Conservation (phyloP, 768 basidiomycete species). For the Russula virescens region DNA sequence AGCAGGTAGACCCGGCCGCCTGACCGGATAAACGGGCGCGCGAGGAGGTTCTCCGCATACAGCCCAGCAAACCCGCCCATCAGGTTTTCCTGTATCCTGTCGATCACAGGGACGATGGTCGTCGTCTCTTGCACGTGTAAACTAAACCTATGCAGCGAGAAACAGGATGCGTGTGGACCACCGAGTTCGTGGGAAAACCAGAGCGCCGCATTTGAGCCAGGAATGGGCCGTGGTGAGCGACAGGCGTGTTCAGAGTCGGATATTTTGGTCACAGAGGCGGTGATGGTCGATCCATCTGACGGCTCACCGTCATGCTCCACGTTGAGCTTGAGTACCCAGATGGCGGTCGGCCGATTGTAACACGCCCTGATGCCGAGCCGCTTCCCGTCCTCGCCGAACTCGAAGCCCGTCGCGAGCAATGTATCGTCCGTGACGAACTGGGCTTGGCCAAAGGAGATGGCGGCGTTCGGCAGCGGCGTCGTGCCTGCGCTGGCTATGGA, state of each 20-base stretch:
- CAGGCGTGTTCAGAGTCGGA: slow-evolving; percentile 16
- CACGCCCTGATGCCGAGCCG: slow-evolving; percentile 32
- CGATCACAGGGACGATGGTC: slow-evolving; percentile 24
- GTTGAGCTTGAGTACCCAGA: slow-evolving; percentile 28
- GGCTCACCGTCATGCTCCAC: background rate
- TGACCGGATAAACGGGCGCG: slow-evolving; percentile 27
- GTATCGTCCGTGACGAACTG: slow-evolving; percentile 18
- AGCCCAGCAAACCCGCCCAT: slow-evolving; percentile 32
- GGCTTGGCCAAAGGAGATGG: slow-evolving; percentile 20
- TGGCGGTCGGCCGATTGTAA: slow-evolving; percentile 28
- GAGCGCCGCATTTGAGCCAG: slow-evolving; percentile 18
- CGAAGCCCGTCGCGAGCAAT: slow-evolving; percentile 30
- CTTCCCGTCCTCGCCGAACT: slow-evolving; percentile 27
- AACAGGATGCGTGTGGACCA: slow-evolving; percentile 30
- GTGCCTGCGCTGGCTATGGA: background rate
- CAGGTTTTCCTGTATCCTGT: slow-evolving; percentile 7
- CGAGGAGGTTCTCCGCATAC: slow-evolving; percentile 28
- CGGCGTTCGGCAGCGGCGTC: background rate
- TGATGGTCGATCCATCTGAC: background rate
- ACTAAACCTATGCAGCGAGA: slow-evolving; percentile 25
- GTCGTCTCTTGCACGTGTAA: slow-evolving; percentile 12
- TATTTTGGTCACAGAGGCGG: slow-evolving; percentile 7
- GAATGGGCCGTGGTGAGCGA: slow-evolving; percentile 25
- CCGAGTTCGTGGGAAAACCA: slow-evolving; percentile 32
- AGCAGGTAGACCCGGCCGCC: slow-evolving; percentile 15